A percentile compares a stretch with the other conserved stretches of the same genome.
These are phyloP conservation scores for Astraeus odoratus DNA, from an alignment of 768 basidiomycete genomes.

Conservation along the genomic window DNA sequence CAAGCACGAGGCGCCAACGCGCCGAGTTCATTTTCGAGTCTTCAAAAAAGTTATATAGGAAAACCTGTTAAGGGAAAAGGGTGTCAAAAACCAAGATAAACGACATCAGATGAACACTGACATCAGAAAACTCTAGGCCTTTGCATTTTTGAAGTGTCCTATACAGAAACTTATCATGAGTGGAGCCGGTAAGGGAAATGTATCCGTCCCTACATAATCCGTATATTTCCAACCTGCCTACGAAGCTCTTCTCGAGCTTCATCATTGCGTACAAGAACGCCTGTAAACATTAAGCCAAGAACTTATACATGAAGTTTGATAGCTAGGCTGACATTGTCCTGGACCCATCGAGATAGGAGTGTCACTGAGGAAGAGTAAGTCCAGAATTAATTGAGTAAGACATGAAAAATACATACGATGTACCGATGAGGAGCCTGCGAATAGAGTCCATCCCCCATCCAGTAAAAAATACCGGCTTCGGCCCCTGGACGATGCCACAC, in stretches of 20 bases:
- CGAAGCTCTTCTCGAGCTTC: slow-evolving; percentile 40
- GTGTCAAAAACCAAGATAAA: neutral
- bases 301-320: neutral
- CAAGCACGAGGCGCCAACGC: slow-evolving; percentile 57
- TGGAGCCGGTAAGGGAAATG: neutral
- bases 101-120: neutral
- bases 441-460: slow-evolving; percentile 38
- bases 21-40: slow-evolving; percentile 45
- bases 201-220: slow-evolving; percentile 47
- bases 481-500: slow-evolving; percentile 45
- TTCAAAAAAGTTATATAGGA: slow-evolving; percentile 70
- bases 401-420: slow-evolving; percentile 29
- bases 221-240: slow-evolving; percentile 49
- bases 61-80: slow-evolving; percentile 38
- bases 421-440: slow-evolving; percentile 45
- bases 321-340: slow-evolving; percentile 45
- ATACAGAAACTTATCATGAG: too few species aligned
- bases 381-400: slow-evolving; percentile 3
- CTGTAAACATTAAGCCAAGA: slow-evolving; percentile 26
- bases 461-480: slow-evolving; percentile 52
- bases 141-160: slow-evolving; percentile 31
- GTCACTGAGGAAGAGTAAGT: slow-evolving; percentile 28
- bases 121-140: too few species aligned
- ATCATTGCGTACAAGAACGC: slow-evolving; percentile 64
- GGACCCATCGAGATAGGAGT: slow-evolving; percentile 54